A percentile compares a stretch with the other conserved stretches of the same genome.
Evolutionary conservation across 345 rosid species (phyloP).

Genomic region (Eucalyptus cloeziana): DNA sequence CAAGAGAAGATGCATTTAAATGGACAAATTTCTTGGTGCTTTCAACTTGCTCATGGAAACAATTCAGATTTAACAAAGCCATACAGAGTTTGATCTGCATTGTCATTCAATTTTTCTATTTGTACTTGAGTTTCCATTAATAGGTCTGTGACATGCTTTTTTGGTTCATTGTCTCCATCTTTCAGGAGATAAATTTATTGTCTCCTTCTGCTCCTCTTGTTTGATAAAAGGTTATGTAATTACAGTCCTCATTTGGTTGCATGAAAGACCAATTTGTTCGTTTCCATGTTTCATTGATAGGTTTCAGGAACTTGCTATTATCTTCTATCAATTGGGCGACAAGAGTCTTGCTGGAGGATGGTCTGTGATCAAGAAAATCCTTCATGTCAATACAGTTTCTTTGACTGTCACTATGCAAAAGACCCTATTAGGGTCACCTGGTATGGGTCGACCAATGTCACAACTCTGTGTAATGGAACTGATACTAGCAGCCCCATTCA

Average conservation of each 20-base stretch:
- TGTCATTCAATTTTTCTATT: not conserved
- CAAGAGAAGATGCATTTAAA: not conserved
- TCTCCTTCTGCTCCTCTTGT: not conserved
- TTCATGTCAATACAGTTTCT: conserved; percentile 3
- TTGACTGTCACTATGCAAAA: conserved; percentile 10
- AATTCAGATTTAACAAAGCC: not conserved
- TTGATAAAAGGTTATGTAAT: not conserved
- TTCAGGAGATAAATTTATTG: not conserved
- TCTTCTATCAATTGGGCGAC: conserved; percentile 15
- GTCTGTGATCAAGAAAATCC: conserved; percentile 5
- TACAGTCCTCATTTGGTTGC: not conserved
- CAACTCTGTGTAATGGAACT: conserved; percentile 9
- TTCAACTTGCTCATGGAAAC: not conserved
- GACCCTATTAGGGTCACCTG: not conserved
- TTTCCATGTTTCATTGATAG: not conserved
- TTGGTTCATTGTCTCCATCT: not conserved
- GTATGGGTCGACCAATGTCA: conserved; percentile 10
- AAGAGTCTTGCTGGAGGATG: conserved; percentile 23
- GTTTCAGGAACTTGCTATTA: conserved; percentile 32
- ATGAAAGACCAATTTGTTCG: not conserved
- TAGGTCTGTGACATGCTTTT: not conserved
- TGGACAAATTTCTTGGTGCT: not conserved
- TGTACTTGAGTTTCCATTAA: not conserved
- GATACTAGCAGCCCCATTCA: not conserved
- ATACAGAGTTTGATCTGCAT: not conserved